phyloP scores from a whole-genome alignment of 176 grass and related monocot genomes.

The Ananas comosus region DNA sequence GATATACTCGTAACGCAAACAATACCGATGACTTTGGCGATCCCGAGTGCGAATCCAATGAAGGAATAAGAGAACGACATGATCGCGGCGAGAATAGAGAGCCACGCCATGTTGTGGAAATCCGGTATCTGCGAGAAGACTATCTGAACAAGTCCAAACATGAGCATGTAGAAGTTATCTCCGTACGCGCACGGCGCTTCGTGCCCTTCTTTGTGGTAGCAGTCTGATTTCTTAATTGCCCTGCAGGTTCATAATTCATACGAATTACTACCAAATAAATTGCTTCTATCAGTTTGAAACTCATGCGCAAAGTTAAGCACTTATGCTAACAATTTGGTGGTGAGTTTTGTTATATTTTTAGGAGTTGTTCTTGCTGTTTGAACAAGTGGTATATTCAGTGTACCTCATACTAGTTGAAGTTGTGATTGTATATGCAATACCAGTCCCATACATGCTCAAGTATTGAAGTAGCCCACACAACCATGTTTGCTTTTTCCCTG shows the following conservation, averaged over 20 bases:
- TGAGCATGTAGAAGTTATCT: constrained; percentile 48
- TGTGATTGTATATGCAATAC: constrained; percentile 58
- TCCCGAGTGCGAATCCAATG: constrained; percentile 49
- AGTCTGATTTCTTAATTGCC: constrained; percentile 57
- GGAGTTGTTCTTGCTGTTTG: neutral
- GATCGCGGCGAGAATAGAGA: constrained; percentile 48
- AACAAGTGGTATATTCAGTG: neutral
- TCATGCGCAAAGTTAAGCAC: neutral
- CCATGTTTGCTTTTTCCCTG: constrained; percentile 65
- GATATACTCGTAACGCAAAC: neutral
- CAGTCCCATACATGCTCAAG: constrained; percentile 43
- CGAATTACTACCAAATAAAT: neutral
- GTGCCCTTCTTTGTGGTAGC: constrained; percentile 56
- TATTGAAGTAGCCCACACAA: constrained; percentile 53
- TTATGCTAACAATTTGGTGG: neutral
- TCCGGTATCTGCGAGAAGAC: constrained; percentile 64
- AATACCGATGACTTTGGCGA: constrained; percentile 49
- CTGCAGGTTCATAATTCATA: constrained; percentile 9
- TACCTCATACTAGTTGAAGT: constrained; percentile 51
- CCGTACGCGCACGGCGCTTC: constrained; percentile 42
- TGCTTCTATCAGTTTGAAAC: neutral
- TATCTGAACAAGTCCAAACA: constrained; percentile 52
- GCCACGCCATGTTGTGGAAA: constrained; percentile 79
- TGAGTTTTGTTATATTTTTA: neutral
- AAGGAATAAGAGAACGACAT: constrained; percentile 81